Base-by-base conservation (phyloP, 1,139 yeast species). In the Suhomyces choctaworum region DNA sequence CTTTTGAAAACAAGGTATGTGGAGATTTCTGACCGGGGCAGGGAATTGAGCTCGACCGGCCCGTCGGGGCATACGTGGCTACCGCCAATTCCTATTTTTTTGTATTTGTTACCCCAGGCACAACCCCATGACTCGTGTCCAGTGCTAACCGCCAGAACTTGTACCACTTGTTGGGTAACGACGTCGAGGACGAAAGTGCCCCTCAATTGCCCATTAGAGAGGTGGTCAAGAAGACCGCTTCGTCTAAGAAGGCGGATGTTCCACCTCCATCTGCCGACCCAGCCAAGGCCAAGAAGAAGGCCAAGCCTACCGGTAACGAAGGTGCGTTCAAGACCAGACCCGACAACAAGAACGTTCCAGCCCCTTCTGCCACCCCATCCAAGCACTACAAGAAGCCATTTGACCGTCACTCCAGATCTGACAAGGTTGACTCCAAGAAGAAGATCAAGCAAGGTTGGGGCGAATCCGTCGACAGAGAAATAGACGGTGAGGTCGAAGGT, bases 391-490 rank as follows among this genome's bases (percentile, higher is more conserved):
- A 79, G 71, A 76, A 70, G 61, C 79, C 81, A 59, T 58, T 69
- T 49, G 94, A 84, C 75, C 94, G 95, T 72, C 94, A 82, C 64
- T 80, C 90, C 50, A 85, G 86, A 76, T 60, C 85, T 49, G 87
- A 82, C 59, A 84, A 82, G 76, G 69, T 81, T 56, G 97, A 89
- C 73, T 73, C 95, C 56, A 78, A 75, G 56, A 89, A 89, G 83
- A 82, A 84, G 69, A 74, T 82, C 60, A 78, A 76, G 66, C 84
- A 82, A 70, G 73, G 75, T 41, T 90, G 94, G 68, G 90, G 96
- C 80, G 88, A 89, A 56, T 81, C 80, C 62, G 80, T 80, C 65
- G 68, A 72, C 57, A 73, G 71, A 55, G 80, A 75, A 60, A 55
- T 60, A 41, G 82, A 73, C 48, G 82, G 80, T 48, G 87, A 81